Evolutionary conservation across 2,329 filamentous ascomycete genomes (phyloP).

Genomic region (Cladosporium colombiae): DNA sequence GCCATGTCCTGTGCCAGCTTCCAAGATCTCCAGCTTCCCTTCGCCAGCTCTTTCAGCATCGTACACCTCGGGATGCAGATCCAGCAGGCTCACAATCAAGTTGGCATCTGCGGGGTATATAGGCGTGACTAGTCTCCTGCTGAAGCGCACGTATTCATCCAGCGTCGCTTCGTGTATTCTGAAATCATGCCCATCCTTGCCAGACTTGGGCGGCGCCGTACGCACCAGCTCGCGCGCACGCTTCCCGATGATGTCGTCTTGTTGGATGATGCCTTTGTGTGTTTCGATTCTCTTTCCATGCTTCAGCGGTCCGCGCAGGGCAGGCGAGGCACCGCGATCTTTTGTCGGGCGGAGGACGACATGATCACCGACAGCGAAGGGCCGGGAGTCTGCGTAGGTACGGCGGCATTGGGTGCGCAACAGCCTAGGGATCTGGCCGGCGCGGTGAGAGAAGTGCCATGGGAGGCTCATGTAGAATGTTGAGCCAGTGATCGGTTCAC

Average conservation of each 20-base stretch:
- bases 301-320: constrained; percentile 43
- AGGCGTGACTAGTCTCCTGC: constrained; percentile 72
- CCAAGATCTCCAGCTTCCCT: constrained; percentile 69
- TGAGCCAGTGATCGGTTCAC: neutral
- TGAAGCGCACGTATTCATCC: constrained; percentile 70
- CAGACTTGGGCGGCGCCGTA: constrained; percentile 42
- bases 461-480: constrained; percentile 14
- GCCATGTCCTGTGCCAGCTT: constrained; percentile 84
- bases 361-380: constrained; percentile 33
- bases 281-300: constrained; percentile 37
- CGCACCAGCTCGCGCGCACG: constrained; percentile 59
- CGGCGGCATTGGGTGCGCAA: constrained; percentile 5
- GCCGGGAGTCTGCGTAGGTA: constrained; percentile 19
- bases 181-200: constrained; percentile 48
- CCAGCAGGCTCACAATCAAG: constrained; percentile 73
- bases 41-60: constrained; percentile 35
- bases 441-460: constrained; percentile 4
- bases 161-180: constrained; percentile 67
- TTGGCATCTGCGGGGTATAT: constrained; percentile 75
- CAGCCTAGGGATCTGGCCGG: constrained; percentile 7
- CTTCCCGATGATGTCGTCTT: constrained; percentile 65
- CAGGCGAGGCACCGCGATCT: constrained; percentile 39
- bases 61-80: constrained; percentile 62
- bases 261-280: constrained; percentile 52
- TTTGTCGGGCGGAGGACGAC: constrained; percentile 46